Evolutionary conservation across 1,139 yeast species (phyloP).

Genomic region (Zygotorulaspora mrakii): DNA sequence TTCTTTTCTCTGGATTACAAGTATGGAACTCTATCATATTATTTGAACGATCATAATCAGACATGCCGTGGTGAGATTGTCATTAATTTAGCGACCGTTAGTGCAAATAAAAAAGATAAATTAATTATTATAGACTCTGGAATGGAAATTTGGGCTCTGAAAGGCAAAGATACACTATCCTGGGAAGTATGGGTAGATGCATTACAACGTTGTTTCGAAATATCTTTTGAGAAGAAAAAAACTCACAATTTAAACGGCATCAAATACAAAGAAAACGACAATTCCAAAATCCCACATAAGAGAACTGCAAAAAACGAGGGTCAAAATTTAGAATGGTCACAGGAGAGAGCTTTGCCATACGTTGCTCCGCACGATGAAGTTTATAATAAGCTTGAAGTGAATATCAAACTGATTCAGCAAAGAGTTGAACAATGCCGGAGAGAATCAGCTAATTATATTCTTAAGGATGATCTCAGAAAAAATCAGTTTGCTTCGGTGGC

Average conservation of each 20-base stretch:
- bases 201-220: slow-evolving; percentile 39
- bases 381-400: slow-evolving; percentile 20
- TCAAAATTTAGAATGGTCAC: not conserved
- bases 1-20: slow-evolving; percentile 78
- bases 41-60: slow-evolving; percentile 62
- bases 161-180: slow-evolving; percentile 60
- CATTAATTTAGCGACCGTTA: slow-evolving; percentile 69
- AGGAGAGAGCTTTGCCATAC: slow-evolving; percentile 6
- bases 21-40: slow-evolving; percentile 80
- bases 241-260: not conserved
- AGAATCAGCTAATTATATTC: slow-evolving; percentile 23
- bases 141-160: slow-evolving; percentile 89
- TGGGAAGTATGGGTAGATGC: slow-evolving; percentile 84
- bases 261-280: not conserved
- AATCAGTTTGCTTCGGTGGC: slow-evolving; percentile 10
- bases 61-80: slow-evolving; percentile 92
- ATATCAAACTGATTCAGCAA: slow-evolving; percentile 24
- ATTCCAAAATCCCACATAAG: not conserved
- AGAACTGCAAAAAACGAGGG: not conserved
- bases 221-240: slow-evolving; percentile 10
- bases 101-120: slow-evolving; percentile 65
- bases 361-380: slow-evolving; percentile 22
- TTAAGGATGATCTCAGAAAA: slow-evolving; percentile 1
- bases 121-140: slow-evolving; percentile 89
- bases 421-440: slow-evolving; percentile 27